Evolutionary conservation across 2,329 filamentous ascomycete species (phyloP).

Genomic region (Triangularia setosa): DNA sequence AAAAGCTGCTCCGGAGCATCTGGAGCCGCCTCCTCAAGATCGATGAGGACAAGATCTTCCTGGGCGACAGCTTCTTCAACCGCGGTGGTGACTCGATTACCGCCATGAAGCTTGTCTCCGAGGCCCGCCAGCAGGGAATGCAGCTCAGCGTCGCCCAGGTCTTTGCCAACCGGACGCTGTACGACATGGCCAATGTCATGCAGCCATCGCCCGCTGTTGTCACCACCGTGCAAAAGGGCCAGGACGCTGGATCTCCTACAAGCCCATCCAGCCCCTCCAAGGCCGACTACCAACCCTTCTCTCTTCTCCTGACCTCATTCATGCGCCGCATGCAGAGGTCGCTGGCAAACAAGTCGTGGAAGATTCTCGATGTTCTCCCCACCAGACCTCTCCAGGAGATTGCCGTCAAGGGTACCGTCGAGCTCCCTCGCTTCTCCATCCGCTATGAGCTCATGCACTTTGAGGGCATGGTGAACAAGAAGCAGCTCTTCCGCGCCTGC

Average conservation of each 20-base stretch:
- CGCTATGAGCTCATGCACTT: conserved; percentile 65
- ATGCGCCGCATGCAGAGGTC: conserved; percentile 44
- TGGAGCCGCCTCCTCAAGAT: conserved; percentile 38
- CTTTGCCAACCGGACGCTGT: conserved; percentile 33
- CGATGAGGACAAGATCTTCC: conserved; percentile 21
- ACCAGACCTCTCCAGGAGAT: conserved; percentile 56
- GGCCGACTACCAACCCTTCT: conserved; percentile 42
- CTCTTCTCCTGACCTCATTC: conserved; percentile 35
- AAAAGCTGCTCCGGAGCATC: conserved; percentile 25
- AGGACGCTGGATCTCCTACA: background rate
- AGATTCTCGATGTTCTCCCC: conserved; percentile 54
- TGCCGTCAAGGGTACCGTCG: conserved; percentile 54
- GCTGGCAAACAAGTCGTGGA: conserved; percentile 48
- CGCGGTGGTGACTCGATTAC: conserved; percentile 47
- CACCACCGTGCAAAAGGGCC: background rate
- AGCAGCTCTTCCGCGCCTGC: conserved; percentile 47
- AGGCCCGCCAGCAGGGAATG: conserved; percentile 34
- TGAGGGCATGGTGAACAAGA: conserved; percentile 45
- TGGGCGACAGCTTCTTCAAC: conserved; percentile 45
- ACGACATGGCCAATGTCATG: conserved; percentile 24
- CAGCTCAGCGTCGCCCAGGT: conserved; percentile 44
- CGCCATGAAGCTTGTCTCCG: conserved; percentile 47
- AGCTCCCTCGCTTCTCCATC: conserved; percentile 56
- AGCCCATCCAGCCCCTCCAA: background rate
- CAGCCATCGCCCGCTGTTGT: conserved; percentile 3